These are phyloP conservation scores for Penicillium crustosum DNA, from an alignment of 2,329 filamentous ascomycete genomes.

Conservation along the genomic window DNA sequence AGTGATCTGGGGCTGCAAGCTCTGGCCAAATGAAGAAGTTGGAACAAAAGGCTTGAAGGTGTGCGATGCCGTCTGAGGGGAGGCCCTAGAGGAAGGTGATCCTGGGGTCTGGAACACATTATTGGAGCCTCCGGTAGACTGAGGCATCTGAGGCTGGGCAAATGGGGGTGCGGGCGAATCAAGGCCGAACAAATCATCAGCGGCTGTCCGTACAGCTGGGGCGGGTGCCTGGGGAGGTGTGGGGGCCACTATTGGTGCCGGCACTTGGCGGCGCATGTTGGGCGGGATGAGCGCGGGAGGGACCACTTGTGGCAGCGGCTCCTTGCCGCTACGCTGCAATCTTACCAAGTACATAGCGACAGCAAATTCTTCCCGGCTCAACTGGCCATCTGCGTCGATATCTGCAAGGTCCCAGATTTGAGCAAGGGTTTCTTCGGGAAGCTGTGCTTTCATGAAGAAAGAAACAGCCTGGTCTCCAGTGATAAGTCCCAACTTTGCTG, in stretches of 20 bases:
- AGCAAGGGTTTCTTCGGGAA: slow-evolving; percentile 84
- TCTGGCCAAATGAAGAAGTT: slow-evolving; percentile 87
- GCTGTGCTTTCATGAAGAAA: slow-evolving; percentile 88
- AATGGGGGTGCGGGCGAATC: slow-evolving; percentile 62
- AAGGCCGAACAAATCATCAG: slow-evolving; percentile 91
- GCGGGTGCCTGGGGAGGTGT: slow-evolving; percentile 46
- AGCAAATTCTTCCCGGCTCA: slow-evolving; percentile 88
- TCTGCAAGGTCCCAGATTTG: slow-evolving; percentile 98
- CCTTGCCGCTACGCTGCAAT: slow-evolving; percentile 75
- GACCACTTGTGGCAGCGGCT: slow-evolving; percentile 71
- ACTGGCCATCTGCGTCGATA: slow-evolving; percentile 81
- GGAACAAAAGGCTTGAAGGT: slow-evolving; percentile 90
- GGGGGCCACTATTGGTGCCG: slow-evolving; percentile 38
- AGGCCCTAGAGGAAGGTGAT: slow-evolving; percentile 45
- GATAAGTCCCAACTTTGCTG: slow-evolving; percentile 74
- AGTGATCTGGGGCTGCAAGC: slow-evolving; percentile 72
- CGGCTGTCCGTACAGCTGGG: slow-evolving; percentile 67
- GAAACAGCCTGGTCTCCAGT: slow-evolving; percentile 91
- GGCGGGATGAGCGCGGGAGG: slow-evolving; percentile 83
- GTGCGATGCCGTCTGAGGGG: slow-evolving; percentile 42
- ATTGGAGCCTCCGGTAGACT: slow-evolving; percentile 72
- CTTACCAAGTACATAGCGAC: slow-evolving; percentile 97
- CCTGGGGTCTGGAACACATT: slow-evolving; percentile 56
- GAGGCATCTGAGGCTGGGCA: slow-evolving; percentile 59
- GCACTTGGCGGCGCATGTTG: slow-evolving; percentile 65